Percentiles rank a stretch among this genome's conserved stretches.
Conservation (phyloP, 169 alveolate genomes). For the Fabrea salina region DNA sequence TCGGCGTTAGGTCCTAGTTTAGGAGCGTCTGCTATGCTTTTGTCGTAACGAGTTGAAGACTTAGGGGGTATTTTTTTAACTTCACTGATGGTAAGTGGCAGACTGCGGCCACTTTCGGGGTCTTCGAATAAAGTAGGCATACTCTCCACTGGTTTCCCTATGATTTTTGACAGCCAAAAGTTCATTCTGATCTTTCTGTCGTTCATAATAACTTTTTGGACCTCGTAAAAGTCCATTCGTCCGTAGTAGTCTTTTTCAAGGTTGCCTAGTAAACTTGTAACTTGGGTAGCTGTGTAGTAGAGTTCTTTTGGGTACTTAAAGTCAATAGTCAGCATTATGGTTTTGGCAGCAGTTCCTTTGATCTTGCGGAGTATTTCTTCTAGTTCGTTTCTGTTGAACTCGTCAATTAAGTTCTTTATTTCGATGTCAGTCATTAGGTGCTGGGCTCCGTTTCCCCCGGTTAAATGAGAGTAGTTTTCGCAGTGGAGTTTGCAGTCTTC, state of each 20-base stretch:
- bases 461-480: conserved; percentile 69
- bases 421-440: conserved; percentile 78
- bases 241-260: conserved; percentile 79
- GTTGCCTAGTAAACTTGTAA: conserved; percentile 53
- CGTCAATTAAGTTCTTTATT: conserved; percentile 65
- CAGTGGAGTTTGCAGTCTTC: conserved; percentile 68
- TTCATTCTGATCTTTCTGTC: conserved; percentile 83
- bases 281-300: conserved; percentile 61
- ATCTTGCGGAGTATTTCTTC: conserved; percentile 67
- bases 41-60: conserved; percentile 34
- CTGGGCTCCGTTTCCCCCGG: conserved; percentile 76
- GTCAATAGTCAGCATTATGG: conserved; percentile 68
- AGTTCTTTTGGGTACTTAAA: conserved; percentile 73
- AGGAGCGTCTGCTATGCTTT: conserved; percentile 48
- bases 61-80: conserved; percentile 37
- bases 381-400: conserved; percentile 73
- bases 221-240: conserved; percentile 71
- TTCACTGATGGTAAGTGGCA: conserved; percentile 63
- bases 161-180: conserved; percentile 79
- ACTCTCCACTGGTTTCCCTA: conserved; percentile 73
- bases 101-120: conserved; percentile 55
- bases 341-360: conserved; percentile 82
- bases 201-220: conserved; percentile 72
- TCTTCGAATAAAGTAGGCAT: conserved; percentile 72
- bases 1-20: conserved; percentile 61